These are phyloP conservation scores for Lentinula aciculospora DNA, from an alignment of 768 basidiomycete genomes.

Conservation along the genomic window DNA sequence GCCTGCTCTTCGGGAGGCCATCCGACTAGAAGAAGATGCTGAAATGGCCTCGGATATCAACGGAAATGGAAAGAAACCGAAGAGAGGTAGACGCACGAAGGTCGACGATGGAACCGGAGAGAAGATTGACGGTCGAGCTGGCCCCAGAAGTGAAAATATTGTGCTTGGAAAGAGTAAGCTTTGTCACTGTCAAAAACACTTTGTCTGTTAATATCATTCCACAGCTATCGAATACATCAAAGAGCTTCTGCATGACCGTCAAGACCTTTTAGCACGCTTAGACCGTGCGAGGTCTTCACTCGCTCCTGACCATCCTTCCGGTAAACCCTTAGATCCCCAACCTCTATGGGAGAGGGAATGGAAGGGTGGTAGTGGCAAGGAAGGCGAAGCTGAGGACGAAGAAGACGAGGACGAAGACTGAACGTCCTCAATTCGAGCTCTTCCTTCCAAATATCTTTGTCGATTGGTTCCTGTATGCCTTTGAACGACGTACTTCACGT, in stretches of 20 bases:
- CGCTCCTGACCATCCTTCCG: constrained; percentile 56
- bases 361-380: constrained; percentile 64
- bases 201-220: neutral
- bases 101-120: constrained; percentile 47
- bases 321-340: constrained; percentile 23
- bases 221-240: constrained; percentile 85
- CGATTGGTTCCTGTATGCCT: too few relatives aligned
- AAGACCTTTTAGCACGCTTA: constrained; percentile 51
- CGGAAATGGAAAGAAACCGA: constrained; percentile 44
- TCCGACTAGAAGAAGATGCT: constrained; percentile 66
- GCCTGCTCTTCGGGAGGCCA: constrained; percentile 77
- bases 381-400: constrained; percentile 37
- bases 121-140: constrained; percentile 77
- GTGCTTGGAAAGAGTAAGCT: constrained; percentile 82
- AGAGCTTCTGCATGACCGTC: constrained; percentile 55
- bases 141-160: constrained; percentile 87
- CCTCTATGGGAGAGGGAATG: constrained; percentile 81
- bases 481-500: too few relatives aligned
- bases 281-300: constrained; percentile 52
- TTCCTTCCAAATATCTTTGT: neutral
- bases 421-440: neutral
- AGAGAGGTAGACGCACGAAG: constrained; percentile 28
- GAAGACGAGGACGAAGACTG: constrained; percentile 35
- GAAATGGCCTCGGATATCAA: constrained; percentile 21
- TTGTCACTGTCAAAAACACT: neutral